Evolutionary conservation across 352 stramenopile genomes (phyloP).

Genomic region (Vaucheria bursata): DNA sequence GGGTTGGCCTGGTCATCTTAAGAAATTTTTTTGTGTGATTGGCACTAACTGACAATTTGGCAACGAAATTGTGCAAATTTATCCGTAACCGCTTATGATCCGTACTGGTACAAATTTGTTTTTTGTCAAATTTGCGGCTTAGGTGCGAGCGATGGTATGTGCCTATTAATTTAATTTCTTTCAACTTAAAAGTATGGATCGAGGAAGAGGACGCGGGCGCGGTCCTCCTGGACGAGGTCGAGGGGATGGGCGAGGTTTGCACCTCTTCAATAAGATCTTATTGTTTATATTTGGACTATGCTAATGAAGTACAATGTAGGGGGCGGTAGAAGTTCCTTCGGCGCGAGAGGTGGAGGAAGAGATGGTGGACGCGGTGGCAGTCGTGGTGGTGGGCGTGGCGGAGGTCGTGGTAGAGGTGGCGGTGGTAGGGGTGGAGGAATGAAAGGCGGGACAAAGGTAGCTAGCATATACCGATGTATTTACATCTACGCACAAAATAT

Average conservation of each 20-base stretch:
- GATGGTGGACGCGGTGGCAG: constrained; percentile 28
- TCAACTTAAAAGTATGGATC: constrained; percentile 8
- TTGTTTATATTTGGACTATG: neutral
- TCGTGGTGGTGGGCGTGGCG: constrained; percentile 54
- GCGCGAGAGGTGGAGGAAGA: constrained; percentile 49
- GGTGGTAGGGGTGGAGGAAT: constrained; percentile 65
- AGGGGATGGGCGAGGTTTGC: neutral
- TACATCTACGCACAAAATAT: neutral
- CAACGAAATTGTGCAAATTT: no score
- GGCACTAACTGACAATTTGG: no score
- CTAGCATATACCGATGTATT: neutral
- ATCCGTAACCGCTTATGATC: no score
- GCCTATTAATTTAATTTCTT: no score
- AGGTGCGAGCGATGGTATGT: no score
- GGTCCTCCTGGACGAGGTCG: constrained; percentile 1
- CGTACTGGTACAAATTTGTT: no score
- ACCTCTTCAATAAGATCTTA: neutral
- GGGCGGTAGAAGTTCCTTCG: constrained; percentile 56
- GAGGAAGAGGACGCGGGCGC: neutral
- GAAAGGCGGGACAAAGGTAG: constrained; percentile 78
- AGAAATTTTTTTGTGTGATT: no score
- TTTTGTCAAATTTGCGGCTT: no score
- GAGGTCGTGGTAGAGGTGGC: constrained; percentile 52
- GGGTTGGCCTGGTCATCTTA: no score
- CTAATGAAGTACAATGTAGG: neutral